Evolutionary conservation across 2,329 filamentous ascomycete species (phyloP).

Genomic region (Colletotrichum sp.): DNA sequence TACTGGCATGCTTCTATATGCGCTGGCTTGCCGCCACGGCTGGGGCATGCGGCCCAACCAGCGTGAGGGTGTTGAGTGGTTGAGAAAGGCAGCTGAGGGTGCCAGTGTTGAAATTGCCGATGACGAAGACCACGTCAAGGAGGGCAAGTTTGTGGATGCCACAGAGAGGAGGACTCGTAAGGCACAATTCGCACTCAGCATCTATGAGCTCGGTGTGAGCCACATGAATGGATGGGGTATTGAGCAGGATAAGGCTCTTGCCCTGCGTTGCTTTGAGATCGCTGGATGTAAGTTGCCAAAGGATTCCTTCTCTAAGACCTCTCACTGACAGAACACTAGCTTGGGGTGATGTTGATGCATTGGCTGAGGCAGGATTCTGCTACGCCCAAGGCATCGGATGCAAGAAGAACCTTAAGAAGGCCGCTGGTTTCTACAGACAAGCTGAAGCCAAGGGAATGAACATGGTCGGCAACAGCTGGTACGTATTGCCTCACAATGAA

Average conservation of each 20-base stretch:
- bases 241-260: constrained; percentile 86
- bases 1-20: constrained; percentile 95
- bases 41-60: constrained; percentile 98
- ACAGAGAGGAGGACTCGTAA: constrained; percentile 81
- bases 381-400: constrained; percentile 93
- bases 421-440: constrained; percentile 86
- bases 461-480: constrained; percentile 99
- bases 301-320: neutral
- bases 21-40: constrained; percentile 91
- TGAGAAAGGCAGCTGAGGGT: constrained; percentile 87
- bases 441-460: constrained; percentile 94
- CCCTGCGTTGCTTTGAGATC: constrained; percentile 93
- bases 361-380: constrained; percentile 94
- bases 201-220: constrained; percentile 95
- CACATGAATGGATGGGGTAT: constrained; percentile 99
- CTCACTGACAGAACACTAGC: constrained; percentile 43
- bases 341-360: constrained; percentile 94
- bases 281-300: constrained; percentile 74
- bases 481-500: constrained; percentile 42
- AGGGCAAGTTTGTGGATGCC: constrained; percentile 67
- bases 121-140: constrained; percentile 72
- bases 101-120: constrained; percentile 84
- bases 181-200: constrained; percentile 92
- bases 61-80: constrained; percentile 87
- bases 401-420: constrained; percentile 96